Percentiles rank a stretch among this genome's conserved stretches.
Evolutionary conservation across 2,329 filamentous ascomycete species (phyloP).

Genomic region (Cladophialophora psammophila): DNA sequence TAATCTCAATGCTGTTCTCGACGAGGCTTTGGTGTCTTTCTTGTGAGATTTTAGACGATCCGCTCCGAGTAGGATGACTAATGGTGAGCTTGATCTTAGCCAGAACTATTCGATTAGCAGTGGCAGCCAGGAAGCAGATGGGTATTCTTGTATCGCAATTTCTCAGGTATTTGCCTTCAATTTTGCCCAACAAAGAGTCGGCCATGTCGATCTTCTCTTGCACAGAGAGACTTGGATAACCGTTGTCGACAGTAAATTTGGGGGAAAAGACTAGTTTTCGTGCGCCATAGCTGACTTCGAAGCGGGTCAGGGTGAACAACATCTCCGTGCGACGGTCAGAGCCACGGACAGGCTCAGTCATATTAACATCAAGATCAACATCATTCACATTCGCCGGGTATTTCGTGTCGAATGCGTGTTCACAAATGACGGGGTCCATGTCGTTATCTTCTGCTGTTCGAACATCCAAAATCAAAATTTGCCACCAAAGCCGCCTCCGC

Average conservation of each 20-base stretch:
- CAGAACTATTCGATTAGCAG: slow-evolving; percentile 25
- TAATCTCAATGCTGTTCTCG: slow-evolving; percentile 34
- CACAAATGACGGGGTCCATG: slow-evolving; percentile 65
- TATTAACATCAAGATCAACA: slow-evolving; percentile 50
- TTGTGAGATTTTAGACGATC: slow-evolving; percentile 12
- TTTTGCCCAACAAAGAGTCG: slow-evolving; percentile 53
- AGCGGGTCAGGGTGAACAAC: slow-evolving; percentile 39
- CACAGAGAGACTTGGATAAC: slow-evolving; percentile 28
- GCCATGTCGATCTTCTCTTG: slow-evolving; percentile 37
- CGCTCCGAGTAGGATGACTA: slow-evolving; percentile 19
- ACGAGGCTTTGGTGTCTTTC: no score
- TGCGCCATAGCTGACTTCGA: slow-evolving; percentile 38
- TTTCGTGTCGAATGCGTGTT: slow-evolving; percentile 65
- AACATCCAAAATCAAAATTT: slow-evolving; percentile 60
- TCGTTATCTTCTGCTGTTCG: slow-evolving; percentile 69
- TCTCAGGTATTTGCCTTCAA: slow-evolving; percentile 62
- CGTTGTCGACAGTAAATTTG: slow-evolving; percentile 36
- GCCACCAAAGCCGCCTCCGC: slow-evolving; percentile 48
- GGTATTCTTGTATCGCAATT: slow-evolving; percentile 50
- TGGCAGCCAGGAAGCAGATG: slow-evolving; percentile 36
- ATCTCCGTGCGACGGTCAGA: slow-evolving; percentile 38
- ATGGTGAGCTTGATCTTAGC: slow-evolving; percentile 31
- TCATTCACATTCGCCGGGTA: slow-evolving; percentile 59
- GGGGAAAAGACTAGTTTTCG: slow-evolving; percentile 40
- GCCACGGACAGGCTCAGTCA: slow-evolving; percentile 11